These are phyloP conservation scores for Fusarium kyushuense DNA, from an alignment of 2,329 filamentous ascomycete species.

Conservation along the genomic window DNA sequence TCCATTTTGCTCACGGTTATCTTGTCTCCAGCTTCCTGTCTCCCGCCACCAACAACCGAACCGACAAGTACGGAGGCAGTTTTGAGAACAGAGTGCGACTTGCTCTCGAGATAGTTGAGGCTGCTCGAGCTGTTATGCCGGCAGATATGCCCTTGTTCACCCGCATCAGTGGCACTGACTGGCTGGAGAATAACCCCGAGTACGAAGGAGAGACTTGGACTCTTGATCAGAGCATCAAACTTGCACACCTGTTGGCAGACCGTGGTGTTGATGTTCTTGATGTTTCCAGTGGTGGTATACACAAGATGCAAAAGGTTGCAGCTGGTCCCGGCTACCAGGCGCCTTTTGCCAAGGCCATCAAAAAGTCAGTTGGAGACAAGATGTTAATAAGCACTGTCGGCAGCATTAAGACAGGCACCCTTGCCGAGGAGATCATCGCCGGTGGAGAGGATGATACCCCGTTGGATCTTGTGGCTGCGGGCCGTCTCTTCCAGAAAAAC, in stretches of 20 bases:
- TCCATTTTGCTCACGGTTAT: slow-evolving; percentile 85
- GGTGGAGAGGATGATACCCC: not conserved
- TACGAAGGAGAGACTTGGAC: slow-evolving; percentile 73
- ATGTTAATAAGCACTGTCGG: not conserved
- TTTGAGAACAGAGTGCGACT: slow-evolving; percentile 79
- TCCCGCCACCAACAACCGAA: slow-evolving; percentile 75
- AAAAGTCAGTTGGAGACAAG: not conserved
- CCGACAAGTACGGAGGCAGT: slow-evolving; percentile 73
- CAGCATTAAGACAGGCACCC: not conserved
- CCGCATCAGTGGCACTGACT: slow-evolving; percentile 71
- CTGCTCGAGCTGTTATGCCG: slow-evolving; percentile 72
- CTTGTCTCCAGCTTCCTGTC: slow-evolving; percentile 77
- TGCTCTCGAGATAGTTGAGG: slow-evolving; percentile 75
- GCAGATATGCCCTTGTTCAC: slow-evolving; percentile 77
- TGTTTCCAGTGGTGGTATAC: slow-evolving; percentile 59
- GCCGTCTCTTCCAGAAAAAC: slow-evolving; percentile 2
- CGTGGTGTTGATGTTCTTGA: slow-evolving; percentile 81
- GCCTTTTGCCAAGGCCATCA: not conserved
- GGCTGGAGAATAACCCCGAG: slow-evolving; percentile 71
- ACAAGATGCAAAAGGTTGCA: not conserved
- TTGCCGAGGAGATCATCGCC: not conserved
- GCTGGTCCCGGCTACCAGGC: not conserved
- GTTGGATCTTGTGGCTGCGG: not conserved
- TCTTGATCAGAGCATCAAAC: slow-evolving; percentile 69
- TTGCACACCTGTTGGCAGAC: slow-evolving; percentile 73